Evolutionary conservation across 2,329 filamentous ascomycete genomes (phyloP).

Genomic region (Chaetomiaceae sp.): DNA sequence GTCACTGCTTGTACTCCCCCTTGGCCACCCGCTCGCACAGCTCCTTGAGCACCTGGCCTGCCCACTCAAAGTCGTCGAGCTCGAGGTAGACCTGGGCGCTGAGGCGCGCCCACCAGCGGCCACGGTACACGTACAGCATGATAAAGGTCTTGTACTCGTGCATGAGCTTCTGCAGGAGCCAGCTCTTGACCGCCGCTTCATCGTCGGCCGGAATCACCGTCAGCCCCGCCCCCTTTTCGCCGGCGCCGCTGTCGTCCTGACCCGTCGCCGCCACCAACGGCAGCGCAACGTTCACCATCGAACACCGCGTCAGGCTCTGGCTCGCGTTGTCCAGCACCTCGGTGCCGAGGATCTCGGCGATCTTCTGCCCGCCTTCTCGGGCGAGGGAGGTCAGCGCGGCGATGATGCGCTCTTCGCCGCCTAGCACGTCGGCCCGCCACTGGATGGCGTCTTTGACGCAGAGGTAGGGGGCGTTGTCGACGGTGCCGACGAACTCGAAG

Average conservation of each 20-base stretch:
- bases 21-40: conserved; percentile 38
- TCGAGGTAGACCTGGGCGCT: conserved; percentile 85
- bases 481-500: conserved; percentile 74
- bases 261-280: too few relatives aligned
- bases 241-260: conserved; percentile 15
- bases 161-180: conserved; percentile 52
- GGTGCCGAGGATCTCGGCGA: conserved; percentile 63
- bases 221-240: conserved; percentile 28
- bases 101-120: conserved; percentile 64
- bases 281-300: conserved; percentile 67
- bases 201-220: conserved; percentile 30
- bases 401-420: conserved; percentile 67
- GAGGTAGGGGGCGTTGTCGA: conserved; percentile 67
- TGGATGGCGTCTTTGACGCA: conserved; percentile 66
- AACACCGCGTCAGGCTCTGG: conserved; percentile 59
- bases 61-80: conserved; percentile 69
- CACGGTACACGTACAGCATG: conserved; percentile 55
- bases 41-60: conserved; percentile 52
- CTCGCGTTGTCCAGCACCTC: conserved; percentile 63
- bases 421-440: conserved; percentile 64
- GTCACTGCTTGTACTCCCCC: conserved; percentile 19
- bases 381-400: conserved; percentile 60
- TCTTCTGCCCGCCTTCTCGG: conserved; percentile 54
- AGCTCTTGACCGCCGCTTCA: conserved; percentile 43
- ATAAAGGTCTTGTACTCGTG: conserved; percentile 67